Percentiles rank a stretch among this genome's conserved stretches.
These are phyloP conservation scores for Phytomonas francai DNA, from an alignment of 208 protist genomes.

Conservation along the genomic window DNA sequence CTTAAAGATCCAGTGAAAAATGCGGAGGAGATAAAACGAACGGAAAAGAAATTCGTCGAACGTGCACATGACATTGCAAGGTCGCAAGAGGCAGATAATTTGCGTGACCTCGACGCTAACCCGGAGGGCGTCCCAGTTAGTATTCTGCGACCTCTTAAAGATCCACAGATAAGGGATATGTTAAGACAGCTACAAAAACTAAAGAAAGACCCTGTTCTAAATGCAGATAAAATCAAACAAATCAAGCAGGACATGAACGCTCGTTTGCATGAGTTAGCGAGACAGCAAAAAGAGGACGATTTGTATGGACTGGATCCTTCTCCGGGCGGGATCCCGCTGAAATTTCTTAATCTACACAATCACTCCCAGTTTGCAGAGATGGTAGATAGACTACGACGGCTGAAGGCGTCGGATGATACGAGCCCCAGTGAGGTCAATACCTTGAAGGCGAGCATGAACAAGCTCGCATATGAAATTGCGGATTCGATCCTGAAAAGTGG, in stretches of 20 bases:
- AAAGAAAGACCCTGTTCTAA: constrained; percentile 40
- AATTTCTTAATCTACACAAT: constrained; percentile 45
- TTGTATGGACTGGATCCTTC: constrained; percentile 38
- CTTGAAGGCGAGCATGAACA: constrained; percentile 55
- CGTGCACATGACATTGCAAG: constrained; percentile 51
- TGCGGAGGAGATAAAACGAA: constrained; percentile 20
- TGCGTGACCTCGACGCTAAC: constrained; percentile 28
- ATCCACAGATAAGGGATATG: constrained; percentile 31
- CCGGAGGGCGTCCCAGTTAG: constrained; percentile 42
- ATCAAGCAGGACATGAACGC: constrained; percentile 61
- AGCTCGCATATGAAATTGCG: constrained; percentile 45
- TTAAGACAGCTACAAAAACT: constrained; percentile 40
- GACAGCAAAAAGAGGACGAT: constrained; percentile 48
- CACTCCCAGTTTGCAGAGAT: constrained; percentile 42
- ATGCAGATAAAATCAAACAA: constrained; percentile 46
- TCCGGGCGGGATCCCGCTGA: constrained; percentile 47
- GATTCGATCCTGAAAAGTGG: constrained; percentile 46
- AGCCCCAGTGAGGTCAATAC: constrained; percentile 17
- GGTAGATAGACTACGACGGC: constrained; percentile 39
- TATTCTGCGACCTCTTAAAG: constrained; percentile 31
- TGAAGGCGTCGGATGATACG: constrained; percentile 23
- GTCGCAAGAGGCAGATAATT: constrained; percentile 30
- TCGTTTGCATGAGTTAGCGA: constrained; percentile 48
- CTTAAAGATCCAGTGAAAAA: constrained; percentile 15
- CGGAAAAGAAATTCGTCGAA: constrained; percentile 50